Evolutionary conservation across 257 asterid species (phyloP).

Genomic region (Cordia subcordata): DNA sequence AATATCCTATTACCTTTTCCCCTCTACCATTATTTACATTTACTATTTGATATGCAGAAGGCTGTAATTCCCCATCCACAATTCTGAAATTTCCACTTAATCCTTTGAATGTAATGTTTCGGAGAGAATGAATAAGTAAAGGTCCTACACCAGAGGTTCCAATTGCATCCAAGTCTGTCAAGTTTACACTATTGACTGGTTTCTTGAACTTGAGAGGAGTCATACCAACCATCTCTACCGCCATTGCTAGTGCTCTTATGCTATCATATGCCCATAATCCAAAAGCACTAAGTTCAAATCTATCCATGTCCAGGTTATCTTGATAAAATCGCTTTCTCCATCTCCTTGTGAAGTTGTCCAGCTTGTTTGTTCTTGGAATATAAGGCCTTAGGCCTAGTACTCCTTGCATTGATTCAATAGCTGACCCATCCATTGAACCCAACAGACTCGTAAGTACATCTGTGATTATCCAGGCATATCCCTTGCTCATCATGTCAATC

Average conservation of each 20-base stretch:
- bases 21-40: conserved; percentile 38
- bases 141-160: conserved; percentile 35
- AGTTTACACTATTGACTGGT: conserved; percentile 1
- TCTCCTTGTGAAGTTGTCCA: conserved; percentile 20
- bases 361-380: conserved; percentile 24
- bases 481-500: conserved; percentile 39
- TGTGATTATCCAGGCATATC: conserved; percentile 47
- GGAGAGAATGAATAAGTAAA: conserved; percentile 19
- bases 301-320: conserved; percentile 36
- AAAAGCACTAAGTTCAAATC: conserved; percentile 26
- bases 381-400: conserved; percentile 44
- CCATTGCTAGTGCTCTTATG: conserved; percentile 27
- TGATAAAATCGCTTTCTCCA: conserved; percentile 37
- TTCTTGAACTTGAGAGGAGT: conserved; percentile 9
- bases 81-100: conserved; percentile 42
- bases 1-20: conserved; percentile 32
- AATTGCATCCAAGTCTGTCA: conserved; percentile 33
- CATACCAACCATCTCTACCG: conserved; percentile 22
- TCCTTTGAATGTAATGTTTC: conserved; percentile 26
- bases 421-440: conserved; percentile 22
- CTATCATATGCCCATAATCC: conserved; percentile 57
- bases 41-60: conserved; percentile 40
- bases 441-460: conserved; percentile 37
- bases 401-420: conserved; percentile 52
- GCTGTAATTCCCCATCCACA: conserved; percentile 28